Evolutionary conservation across 192 early-diverging fungal species (phyloP), one percentile per base, ranked within the genome.

Genomic region (Podochytrium sp.): DNA sequence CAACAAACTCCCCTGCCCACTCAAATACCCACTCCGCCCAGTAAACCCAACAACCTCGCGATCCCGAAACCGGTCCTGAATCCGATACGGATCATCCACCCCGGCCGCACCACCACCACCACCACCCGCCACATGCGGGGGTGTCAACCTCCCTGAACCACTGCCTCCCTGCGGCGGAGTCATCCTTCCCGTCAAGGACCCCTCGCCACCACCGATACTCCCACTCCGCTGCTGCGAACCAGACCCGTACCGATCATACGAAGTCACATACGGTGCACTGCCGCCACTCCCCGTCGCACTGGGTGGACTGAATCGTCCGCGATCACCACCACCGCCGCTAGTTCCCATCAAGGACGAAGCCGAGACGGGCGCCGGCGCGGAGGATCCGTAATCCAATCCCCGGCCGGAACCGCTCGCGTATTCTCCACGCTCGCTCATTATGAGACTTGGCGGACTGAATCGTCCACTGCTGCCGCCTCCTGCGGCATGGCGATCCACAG

Each of bases 11-110:
- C 60, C 60, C 12, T 42, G n/a, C 18, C 29, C 23, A 49, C 63
- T 65, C 43, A 43, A 47, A 42, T 65, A 65, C 30, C 40, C 63
- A 29, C 63, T 49, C 40, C 63, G 37, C 12, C 63, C 63, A 65
- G 20, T 43, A 35, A 65, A 65, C 0, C 63, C 63, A 25, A 65
- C 42, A 14, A 20, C 10, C 43, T 62, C 60, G 1, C 60, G 29
- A 35, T 65, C 63, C 10, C 63, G 38, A 30, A 65, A 65, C 29
- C 63, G 63, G 25, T 65, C 38, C 41, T 57, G 43, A 47, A 47
- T 47, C 20, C 52, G 5, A 55, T 55, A 55, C 52, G 52, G 52
- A 55, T 55, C 52, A 6, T 55, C 52, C 18, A 4, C 52, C 18
- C 52, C 52, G 4, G 3, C 52, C 18, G 52, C 6, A 6, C 43